Base-by-base conservation (phyloP, 75 land plant genomes). In the Pinus albicaulis region DNA sequence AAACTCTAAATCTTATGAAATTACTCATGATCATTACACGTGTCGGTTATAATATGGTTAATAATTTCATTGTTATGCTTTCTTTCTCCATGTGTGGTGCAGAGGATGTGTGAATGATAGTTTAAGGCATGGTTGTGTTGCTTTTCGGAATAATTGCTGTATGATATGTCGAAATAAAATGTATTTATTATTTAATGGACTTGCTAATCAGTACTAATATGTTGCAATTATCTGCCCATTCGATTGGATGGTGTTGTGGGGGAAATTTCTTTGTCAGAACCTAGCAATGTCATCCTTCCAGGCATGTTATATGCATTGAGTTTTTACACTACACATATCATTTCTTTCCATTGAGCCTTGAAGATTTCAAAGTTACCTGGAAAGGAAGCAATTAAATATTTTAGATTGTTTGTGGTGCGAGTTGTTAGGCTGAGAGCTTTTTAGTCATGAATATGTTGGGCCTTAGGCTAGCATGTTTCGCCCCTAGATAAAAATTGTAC, bases 11-110 rank as follows among this genome's bases (percentile, higher is more conserved):
- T 89, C 84, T 2, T 94, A 94, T 81, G 80, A 86, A 74, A 93
- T 88, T 24, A 71, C 86, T 22, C 93, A 97, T 81, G 77, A 86
- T 41, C 95, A 94, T 60, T 97, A 97, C 73, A 94, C 79, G 53
- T 90, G 86, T 63, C 80, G 86, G 12, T 77, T 97, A 31, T 75
- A 92, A 22, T 97, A 90, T 79, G 99, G 98, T 95, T 95, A 90
- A 79, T 55, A 16, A 7, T 59, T 59, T 59, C 3, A 19, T 53
- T 58, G 19, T 15, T 63, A 24, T 59, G 22, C 19, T 41, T 58
- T 11, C 15, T 75, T 64, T 48, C 52, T 48, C 52, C 52, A 48
- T 75, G 23, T 28, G 11, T 17, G 14, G 23, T 38, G 3, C 13
- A 23, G 23, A 73, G 12, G 25, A 25, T 4, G 20, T 23, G 38